Evolutionary conservation across 345 rosid species (phyloP), one percentile per base, ranked within the genome.

Genomic region (Pistacia atlantica): DNA sequence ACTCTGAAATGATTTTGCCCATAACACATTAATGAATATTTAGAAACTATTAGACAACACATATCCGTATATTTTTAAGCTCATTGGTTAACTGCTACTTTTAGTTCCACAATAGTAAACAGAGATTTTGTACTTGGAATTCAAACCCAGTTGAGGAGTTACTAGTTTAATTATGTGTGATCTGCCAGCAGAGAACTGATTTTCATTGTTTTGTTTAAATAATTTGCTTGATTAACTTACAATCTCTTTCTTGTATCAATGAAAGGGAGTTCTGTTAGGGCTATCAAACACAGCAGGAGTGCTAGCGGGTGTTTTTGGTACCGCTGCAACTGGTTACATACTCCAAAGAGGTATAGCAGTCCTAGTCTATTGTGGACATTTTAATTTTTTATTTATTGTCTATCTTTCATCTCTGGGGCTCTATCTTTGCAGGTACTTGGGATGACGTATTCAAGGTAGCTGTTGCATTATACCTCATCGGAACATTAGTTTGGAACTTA

Each of bases 241-340:
- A 66, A 11, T 17, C 55, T 45, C 1, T 42, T 5, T 42, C 46
- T 42, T 42, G 46, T 7, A 70, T 68, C 75, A 79, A 81, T 77
- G 11, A 42, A 89, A 92, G 98, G 99, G 98, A 85, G 98, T 92
- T 61, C 88, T 95, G 38, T 83, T 93, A 79, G 99, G 99, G 71
- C 87, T 93, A 71, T 95, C 98, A 65, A 95, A 95, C 83, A 95
- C 97, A 33, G 97, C 97, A 13, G 98, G 98, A 68, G 98, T 95
- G 75, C 93, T 95, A 17, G 98, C 98, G 14, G 98, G 97, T 83
- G 98, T 93, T 69, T 88, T 93, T 76, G 98, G 99, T 79, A 95
- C 99, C 56, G 99, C 98, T 28, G 97, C 93, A 48, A 95, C 97
- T 7, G 98, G 98, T 67, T 93, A 90, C 87, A 95, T 95, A 56